Evolutionary conservation across 2,329 filamentous ascomycete species (phyloP).

Genomic region (Fusarium musae): DNA sequence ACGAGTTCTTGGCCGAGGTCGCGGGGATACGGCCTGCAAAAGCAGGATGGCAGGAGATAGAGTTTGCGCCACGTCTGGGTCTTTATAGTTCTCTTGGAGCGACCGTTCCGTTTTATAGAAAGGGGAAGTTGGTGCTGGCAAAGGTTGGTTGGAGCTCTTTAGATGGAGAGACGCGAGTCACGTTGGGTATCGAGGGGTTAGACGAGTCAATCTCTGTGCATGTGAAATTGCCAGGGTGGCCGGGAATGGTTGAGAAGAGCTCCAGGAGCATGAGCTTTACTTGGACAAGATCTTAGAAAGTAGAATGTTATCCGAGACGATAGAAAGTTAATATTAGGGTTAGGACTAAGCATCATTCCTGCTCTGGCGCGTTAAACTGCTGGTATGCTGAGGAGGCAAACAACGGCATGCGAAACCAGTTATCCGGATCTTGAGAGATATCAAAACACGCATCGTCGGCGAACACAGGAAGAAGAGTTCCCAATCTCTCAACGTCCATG

Average conservation of each 20-base stretch:
- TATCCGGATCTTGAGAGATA: neutral
- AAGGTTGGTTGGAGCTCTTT: neutral
- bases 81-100: neutral
- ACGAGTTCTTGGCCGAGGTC: neutral
- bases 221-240: neutral
- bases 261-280: neutral
- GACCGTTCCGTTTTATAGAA: neutral
- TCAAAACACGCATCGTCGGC: neutral
- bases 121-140: neutral
- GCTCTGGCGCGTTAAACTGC: neutral
- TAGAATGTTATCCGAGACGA: accelerated
- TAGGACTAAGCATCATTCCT: neutral
- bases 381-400: neutral
- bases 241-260: neutral
- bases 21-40: neutral
- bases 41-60: neutral
- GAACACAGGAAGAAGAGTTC: neutral
- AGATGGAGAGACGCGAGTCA: neutral
- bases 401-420: neutral
- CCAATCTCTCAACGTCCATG: neutral
- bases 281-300: neutral
- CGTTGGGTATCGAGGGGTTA: neutral
- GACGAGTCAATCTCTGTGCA: neutral
- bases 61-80: neutral
- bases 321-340: accelerated